phyloP scores from a whole-genome alignment of 108 stramenopile species.

The Seminavis robusta region DNA sequence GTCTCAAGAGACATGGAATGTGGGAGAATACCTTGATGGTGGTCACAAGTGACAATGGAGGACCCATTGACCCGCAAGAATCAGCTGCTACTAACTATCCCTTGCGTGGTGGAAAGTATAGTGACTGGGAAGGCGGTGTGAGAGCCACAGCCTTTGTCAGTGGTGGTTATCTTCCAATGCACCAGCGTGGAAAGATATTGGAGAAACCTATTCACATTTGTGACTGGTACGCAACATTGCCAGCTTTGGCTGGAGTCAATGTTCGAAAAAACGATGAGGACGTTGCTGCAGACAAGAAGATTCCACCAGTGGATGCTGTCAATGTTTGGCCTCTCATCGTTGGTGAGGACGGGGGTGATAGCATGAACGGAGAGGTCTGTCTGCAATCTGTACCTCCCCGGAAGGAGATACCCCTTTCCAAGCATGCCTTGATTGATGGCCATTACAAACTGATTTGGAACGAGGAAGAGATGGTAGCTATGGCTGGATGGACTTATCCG shows the following conservation, averaged over 20 bases:
- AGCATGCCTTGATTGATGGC: slow-evolving; percentile 10
- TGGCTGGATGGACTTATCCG: slow-evolving; percentile 10
- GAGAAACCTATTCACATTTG: slow-evolving; percentile 10
- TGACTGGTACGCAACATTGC: slow-evolving; percentile 41
- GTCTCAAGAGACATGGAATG: slow-evolving; percentile 2
- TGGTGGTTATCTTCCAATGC: slow-evolving; percentile 25
- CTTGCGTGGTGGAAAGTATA: slow-evolving; percentile 33
- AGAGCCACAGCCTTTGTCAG: slow-evolving; percentile 37
- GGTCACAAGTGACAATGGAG: slow-evolving; percentile 31
- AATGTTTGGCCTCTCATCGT: slow-evolving; percentile 23
- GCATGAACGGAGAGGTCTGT: no score
- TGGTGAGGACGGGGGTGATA: slow-evolving; percentile 5
- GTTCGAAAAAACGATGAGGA: slow-evolving; percentile 12
- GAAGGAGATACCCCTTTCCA: slow-evolving; percentile 16
- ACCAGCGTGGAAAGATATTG: slow-evolving; percentile 15
- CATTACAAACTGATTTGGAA: slow-evolving; percentile 25
- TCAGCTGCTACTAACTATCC: slow-evolving; percentile 24
- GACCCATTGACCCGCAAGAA: slow-evolving; percentile 4
- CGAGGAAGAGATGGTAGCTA: not conserved
- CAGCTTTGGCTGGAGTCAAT: slow-evolving; percentile 26
- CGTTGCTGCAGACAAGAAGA: slow-evolving; percentile 4
- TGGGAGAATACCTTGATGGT: slow-evolving; percentile 33
- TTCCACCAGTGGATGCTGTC: slow-evolving; percentile 29
- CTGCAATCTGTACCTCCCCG: slow-evolving; percentile 17
- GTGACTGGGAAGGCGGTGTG: slow-evolving; percentile 33